Conservation (phyloP, 2,329 filamentous ascomycete genomes). For the Grosmannia serpens region DNA sequence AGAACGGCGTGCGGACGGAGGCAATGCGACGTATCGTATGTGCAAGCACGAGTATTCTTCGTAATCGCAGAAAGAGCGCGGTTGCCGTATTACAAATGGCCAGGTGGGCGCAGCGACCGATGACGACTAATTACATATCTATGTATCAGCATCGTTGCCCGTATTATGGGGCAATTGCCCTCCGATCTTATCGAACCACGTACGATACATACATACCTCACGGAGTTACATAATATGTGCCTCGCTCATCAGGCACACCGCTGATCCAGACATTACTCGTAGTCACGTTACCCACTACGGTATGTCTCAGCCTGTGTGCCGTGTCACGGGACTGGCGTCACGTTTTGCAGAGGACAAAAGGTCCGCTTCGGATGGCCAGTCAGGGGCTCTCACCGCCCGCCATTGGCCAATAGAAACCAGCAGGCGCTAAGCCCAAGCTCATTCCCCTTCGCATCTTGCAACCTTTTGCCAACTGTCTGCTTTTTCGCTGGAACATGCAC, state of each 20-base stretch:
- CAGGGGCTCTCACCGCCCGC: constrained; percentile 6
- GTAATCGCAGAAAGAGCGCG: too few species aligned
- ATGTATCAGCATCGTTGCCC: too few species aligned
- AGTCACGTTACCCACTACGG: too few species aligned
- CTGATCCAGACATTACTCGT: too few species aligned
- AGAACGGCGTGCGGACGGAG: too few species aligned
- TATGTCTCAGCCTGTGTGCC: not conserved
- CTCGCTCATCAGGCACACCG: not conserved
- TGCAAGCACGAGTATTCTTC: too few species aligned
- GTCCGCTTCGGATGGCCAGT: not conserved
- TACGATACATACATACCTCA: not conserved
- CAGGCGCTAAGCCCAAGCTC: not conserved
- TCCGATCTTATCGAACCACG: too few species aligned
- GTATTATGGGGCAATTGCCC: too few species aligned
- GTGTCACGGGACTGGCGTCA: not conserved
- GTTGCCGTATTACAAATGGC: too few species aligned
- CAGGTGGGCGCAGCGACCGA: too few species aligned
- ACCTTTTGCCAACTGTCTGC: not conserved
- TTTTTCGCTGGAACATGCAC: not conserved
- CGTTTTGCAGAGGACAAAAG: not conserved
- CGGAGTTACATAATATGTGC: not conserved
- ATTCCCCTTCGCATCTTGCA: not conserved
- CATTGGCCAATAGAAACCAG: constrained; percentile 7
- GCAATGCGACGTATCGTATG: too few species aligned
- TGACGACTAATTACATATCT: too few species aligned